Evolutionary conservation across 2,329 filamentous ascomycete genomes (phyloP).

Genomic region (Cladosporium sp.): DNA sequence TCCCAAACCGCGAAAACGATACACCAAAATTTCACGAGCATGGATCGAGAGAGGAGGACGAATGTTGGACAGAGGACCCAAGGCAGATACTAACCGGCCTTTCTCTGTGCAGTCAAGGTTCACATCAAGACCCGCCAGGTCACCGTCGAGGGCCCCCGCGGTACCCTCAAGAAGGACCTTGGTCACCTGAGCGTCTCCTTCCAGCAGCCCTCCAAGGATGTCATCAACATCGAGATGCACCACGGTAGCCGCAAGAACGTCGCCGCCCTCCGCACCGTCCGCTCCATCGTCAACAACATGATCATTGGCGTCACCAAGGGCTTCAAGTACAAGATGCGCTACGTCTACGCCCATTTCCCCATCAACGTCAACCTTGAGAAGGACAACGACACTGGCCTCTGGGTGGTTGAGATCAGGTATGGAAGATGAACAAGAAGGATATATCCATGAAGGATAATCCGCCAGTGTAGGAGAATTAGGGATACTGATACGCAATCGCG

Average conservation of each 20-base stretch:
- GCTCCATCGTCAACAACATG: conserved; percentile 97
- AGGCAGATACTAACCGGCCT: conserved; percentile 19
- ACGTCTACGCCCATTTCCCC: conserved; percentile 99
- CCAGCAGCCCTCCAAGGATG: conserved; percentile 75
- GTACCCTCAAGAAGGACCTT: conserved; percentile 96
- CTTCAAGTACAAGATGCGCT: conserved; percentile 99
- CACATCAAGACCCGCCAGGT: conserved; percentile 94
- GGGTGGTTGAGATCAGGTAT: conserved; percentile 93
- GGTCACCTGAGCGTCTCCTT: conserved; percentile 97
- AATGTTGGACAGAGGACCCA: conserved; percentile 2
- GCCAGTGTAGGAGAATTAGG: not conserved
- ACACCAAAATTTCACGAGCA: not conserved
- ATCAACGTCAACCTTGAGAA: conserved; percentile 99
- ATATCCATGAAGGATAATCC: not conserved
- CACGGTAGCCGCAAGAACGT: conserved; percentile 98
- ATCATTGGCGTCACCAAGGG: conserved; percentile 98
- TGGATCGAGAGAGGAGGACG: conserved; percentile 1
- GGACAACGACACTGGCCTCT: conserved; percentile 83
- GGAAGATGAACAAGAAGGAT: not conserved
- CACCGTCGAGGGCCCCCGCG: conserved; percentile 95
- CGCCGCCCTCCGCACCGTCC: conserved; percentile 95
- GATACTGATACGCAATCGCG: conserved; percentile 20
- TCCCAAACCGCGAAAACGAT: not conserved
- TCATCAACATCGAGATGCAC: conserved; percentile 97
- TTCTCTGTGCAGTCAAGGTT: conserved; percentile 73